These are phyloP conservation scores for Acaromyces ingoldii DNA, from an alignment of 1,284 basidiomycete species.

Conservation along the genomic window DNA sequence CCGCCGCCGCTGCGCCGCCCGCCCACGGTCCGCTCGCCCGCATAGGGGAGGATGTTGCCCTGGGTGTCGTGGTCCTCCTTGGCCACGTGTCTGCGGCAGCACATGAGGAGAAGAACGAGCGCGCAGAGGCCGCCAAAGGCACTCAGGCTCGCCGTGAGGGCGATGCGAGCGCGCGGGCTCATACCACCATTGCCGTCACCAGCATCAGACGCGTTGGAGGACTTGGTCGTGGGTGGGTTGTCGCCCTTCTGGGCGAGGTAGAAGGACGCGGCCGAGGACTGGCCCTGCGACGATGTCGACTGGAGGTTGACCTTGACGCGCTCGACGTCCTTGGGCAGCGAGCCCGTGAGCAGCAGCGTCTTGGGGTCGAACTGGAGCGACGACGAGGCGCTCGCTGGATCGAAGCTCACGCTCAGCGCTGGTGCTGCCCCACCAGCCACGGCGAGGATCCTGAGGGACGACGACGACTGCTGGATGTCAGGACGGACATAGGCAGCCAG, in stretches of 20 bases:
- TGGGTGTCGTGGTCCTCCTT: conserved; percentile 27
- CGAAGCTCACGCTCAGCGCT: neutral
- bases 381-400: conserved; percentile 5
- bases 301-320: conserved; percentile 10
- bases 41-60: conserved; percentile 4
- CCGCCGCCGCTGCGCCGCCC: no score
- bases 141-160: conserved; percentile 28
- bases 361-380: conserved; percentile 8
- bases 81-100: conserved; percentile 29
- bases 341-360: conserved; percentile 2
- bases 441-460: neutral
- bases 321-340: conserved; percentile 3
- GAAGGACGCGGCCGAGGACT: conserved; percentile 6
- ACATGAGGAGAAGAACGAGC: conserved; percentile 32
- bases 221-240: neutral
- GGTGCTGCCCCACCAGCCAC: neutral
- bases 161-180: conserved; percentile 15
- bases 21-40: no score
- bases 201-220: neutral
- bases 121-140: conserved; percentile 28
- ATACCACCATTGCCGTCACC: neutral
- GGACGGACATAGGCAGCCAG: conserved; percentile 18
- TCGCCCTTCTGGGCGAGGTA: conserved; percentile 11
- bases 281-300: neutral
- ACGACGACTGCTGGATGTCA: neutral